Percentiles rank a stretch among this genome's conserved stretches.
Evolutionary conservation across 1,284 basidiomycete genomes (phyloP).

Genomic region (Malassezia nana): DNA sequence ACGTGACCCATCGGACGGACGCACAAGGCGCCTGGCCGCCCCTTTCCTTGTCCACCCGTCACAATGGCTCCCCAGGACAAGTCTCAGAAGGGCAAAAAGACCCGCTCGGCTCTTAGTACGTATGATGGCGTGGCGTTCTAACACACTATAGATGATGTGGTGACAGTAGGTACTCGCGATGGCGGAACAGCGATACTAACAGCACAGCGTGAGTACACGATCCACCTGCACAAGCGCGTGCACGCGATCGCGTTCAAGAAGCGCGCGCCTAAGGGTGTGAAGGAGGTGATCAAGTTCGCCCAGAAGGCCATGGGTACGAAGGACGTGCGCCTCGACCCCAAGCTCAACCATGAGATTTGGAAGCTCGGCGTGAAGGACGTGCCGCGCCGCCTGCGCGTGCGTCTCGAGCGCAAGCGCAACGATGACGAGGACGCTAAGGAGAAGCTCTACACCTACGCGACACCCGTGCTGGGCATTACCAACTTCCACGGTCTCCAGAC

Average conservation of each 20-base stretch:
- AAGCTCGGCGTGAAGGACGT: conserved; percentile 48
- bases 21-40: background rate
- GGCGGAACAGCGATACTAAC: conserved; percentile 1
- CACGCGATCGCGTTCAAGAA: conserved; percentile 46
- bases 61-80: conserved; percentile 39
- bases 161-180: conserved; percentile 23
- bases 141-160: conserved; percentile 25
- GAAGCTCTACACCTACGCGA: conserved; percentile 48
- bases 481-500: conserved; percentile 47
- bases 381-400: conserved; percentile 43
- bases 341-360: conserved; percentile 49
- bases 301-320: conserved; percentile 48
- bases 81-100: conserved; percentile 46
- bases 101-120: conserved; percentile 43
- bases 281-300: conserved; percentile 46
- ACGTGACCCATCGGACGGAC: conserved; percentile 2
- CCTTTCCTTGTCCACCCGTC: conserved; percentile 10
- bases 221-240: conserved; percentile 47
- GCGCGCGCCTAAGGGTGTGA: conserved; percentile 45
- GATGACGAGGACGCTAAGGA: conserved; percentile 49
- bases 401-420: conserved; percentile 48
- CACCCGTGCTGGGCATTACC: conserved; percentile 45
- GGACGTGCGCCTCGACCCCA: conserved; percentile 48
- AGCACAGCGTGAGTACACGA: conserved; percentile 45
- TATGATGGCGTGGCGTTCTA: background rate